A percentile compares a stretch with the other conserved stretches of the same genome.
These are phyloP conservation scores for Diaporthe sp. DNA, from an alignment of 2,329 filamentous ascomycete genomes.

Conservation along the genomic window DNA sequence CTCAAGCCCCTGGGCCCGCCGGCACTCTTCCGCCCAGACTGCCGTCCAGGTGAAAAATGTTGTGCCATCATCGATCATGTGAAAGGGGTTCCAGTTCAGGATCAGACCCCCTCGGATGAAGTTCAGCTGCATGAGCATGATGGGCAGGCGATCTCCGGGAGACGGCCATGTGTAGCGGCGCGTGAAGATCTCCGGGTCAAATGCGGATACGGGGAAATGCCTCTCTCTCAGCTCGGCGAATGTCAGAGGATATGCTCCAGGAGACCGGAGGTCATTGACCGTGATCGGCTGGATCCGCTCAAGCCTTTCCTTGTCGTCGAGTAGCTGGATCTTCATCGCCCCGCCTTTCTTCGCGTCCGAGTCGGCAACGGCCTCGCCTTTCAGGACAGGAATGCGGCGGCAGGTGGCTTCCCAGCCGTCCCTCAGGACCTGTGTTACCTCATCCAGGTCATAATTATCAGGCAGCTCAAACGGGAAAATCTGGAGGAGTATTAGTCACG, in stretches of 20 bases:
- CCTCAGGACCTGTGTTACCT: slow-evolving; percentile 46
- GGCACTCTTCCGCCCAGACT: slow-evolving; percentile 53
- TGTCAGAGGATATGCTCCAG: slow-evolving; percentile 44
- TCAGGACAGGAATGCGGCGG: slow-evolving; percentile 48
- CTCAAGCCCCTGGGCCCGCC: slow-evolving; percentile 48
- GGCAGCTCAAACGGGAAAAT: slow-evolving; percentile 52
- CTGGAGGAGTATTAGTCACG: not conserved
- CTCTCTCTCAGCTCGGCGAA: slow-evolving; percentile 47
- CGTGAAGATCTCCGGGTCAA: slow-evolving; percentile 45
- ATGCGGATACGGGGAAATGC: slow-evolving; percentile 45
- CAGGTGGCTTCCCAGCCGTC: slow-evolving; percentile 49
- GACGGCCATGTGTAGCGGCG: slow-evolving; percentile 47
- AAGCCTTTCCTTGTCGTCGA: slow-evolving; percentile 39
- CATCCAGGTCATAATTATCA: slow-evolving; percentile 48
- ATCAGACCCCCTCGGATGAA: slow-evolving; percentile 50
- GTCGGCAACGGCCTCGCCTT: slow-evolving; percentile 51
- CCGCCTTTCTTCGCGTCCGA: slow-evolving; percentile 49
- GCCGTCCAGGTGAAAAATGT: slow-evolving; percentile 50
- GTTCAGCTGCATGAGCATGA: slow-evolving; percentile 47
- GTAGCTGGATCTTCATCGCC: slow-evolving; percentile 49
- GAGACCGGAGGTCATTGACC: slow-evolving; percentile 46
- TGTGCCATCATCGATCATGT: slow-evolving; percentile 52
- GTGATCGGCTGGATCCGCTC: slow-evolving; percentile 45
- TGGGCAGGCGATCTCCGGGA: slow-evolving; percentile 42
- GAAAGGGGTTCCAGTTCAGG: slow-evolving; percentile 47